phyloP scores from a whole-genome alignment of 352 stramenopile genomes.

The Saprolegnia parasitica region DNA sequence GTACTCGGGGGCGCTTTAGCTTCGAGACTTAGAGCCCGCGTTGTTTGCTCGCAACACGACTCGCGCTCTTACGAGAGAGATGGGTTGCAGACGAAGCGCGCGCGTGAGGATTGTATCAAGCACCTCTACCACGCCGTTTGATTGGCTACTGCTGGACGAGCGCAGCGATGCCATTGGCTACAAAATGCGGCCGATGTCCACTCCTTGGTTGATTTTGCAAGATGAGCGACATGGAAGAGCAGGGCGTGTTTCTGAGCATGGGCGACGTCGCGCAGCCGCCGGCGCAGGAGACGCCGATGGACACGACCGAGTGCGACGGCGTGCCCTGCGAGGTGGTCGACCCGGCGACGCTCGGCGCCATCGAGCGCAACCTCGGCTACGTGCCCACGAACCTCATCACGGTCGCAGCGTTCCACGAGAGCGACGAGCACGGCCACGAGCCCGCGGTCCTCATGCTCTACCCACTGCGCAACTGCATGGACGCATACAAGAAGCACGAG shows the following conservation, averaged over 20 bases:
- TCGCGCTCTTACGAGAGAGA: too few relatives aligned
- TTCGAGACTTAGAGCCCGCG: too few relatives aligned
- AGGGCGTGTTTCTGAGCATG: slow-evolving; percentile 1
- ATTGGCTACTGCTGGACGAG: too few relatives aligned
- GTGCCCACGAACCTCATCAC: slow-evolving; percentile 51
- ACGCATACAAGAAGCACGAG: slow-evolving; percentile 59
- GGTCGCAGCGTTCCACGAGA: slow-evolving; percentile 36
- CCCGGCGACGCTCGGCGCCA: slow-evolving; percentile 31
- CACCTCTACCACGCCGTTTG: too few relatives aligned
- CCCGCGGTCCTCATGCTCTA: slow-evolving; percentile 52
- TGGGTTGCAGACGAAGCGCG: too few relatives aligned
- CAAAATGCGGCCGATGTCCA: too few relatives aligned
- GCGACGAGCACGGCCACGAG: slow-evolving; percentile 17
- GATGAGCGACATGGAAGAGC: neutral
- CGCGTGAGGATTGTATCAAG: too few relatives aligned
- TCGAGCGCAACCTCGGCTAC: slow-evolving; percentile 46
- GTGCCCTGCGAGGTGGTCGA: slow-evolving; percentile 38
- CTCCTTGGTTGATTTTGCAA: too few relatives aligned
- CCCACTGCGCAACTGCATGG: slow-evolving; percentile 47
- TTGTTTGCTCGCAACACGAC: too few relatives aligned
- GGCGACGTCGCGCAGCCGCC: slow-evolving; percentile 4
- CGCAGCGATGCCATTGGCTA: too few relatives aligned
- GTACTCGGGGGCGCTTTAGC: too few relatives aligned
- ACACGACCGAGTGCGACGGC: slow-evolving; percentile 31
- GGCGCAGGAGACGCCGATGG: neutral